Conservation (phyloP, 1,284 basidiomycete genomes). For the Meira nashicola region DNA sequence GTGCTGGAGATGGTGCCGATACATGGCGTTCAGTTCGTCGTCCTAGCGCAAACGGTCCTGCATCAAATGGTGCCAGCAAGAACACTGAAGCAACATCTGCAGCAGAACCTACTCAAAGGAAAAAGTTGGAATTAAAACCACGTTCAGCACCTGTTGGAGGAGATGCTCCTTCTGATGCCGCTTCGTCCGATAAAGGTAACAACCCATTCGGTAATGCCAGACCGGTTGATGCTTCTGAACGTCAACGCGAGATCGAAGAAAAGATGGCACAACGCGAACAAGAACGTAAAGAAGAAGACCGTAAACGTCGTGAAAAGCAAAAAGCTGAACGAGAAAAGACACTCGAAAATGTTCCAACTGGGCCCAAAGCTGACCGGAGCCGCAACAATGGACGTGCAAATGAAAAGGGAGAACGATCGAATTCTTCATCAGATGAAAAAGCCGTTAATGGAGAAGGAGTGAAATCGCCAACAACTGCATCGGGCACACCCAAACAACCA, state of each 20-base stretch:
- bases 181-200: constrained; percentile 51
- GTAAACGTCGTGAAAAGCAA: constrained; percentile 35
- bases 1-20: constrained; percentile 13
- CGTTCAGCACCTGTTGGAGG: constrained; percentile 56
- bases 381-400: neutral
- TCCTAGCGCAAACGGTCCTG: neutral
- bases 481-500: constrained; percentile 20
- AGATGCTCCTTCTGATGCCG: constrained; percentile 65
- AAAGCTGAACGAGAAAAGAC: constrained; percentile 31
- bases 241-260: constrained; percentile 70
- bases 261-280: constrained; percentile 33
- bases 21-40: constrained; percentile 8
- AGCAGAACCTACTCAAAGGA: constrained; percentile 38
- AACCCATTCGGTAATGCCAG: constrained; percentile 85
- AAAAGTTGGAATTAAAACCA: constrained; percentile 50
- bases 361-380: constrained; percentile 7
- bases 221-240: constrained; percentile 74
- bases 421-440: constrained; percentile 11
- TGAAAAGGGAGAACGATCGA: constrained; percentile 1
- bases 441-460: neutral
- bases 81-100: constrained; percentile 13
- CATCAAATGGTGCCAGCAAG: neutral
- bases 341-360: constrained; percentile 14
- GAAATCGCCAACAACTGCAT: constrained; percentile 14
- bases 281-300: constrained; percentile 34